These are phyloP conservation scores for Lactarius sanguifluus DNA, from an alignment of 768 basidiomycete species.

Conservation along the genomic window DNA sequence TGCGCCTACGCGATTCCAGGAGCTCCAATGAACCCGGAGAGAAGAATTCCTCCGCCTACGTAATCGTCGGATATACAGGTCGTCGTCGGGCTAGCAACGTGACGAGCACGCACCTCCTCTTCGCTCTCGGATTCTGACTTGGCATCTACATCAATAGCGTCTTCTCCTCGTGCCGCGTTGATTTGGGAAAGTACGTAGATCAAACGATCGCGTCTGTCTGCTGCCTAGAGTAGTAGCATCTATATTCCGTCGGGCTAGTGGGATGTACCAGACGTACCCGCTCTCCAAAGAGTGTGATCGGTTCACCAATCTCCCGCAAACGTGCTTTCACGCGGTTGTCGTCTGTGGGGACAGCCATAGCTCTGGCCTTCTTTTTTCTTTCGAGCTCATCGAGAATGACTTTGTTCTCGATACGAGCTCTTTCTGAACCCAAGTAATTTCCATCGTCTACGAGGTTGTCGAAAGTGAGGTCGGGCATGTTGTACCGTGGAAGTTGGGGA, in stretches of 20 bases:
- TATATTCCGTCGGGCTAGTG: slow-evolving; percentile 24
- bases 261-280: slow-evolving; percentile 58
- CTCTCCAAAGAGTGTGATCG: slow-evolving; percentile 97
- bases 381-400: slow-evolving; percentile 95
- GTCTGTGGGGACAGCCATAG: slow-evolving; percentile 94
- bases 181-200: slow-evolving; percentile 95
- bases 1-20: slow-evolving; percentile 75
- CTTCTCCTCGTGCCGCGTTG: slow-evolving; percentile 81
- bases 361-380: slow-evolving; percentile 92
- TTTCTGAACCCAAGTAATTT: slow-evolving; percentile 68
- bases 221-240: slow-evolving; percentile 57
- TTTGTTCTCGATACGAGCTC: slow-evolving; percentile 78
- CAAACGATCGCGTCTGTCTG: slow-evolving; percentile 93
- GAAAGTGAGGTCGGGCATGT: slow-evolving; percentile 73
- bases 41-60: slow-evolving; percentile 92
- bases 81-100: neutral
- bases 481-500: slow-evolving; percentile 17
- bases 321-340: slow-evolving; percentile 89
- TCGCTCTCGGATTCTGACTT: slow-evolving; percentile 69
- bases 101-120: slow-evolving; percentile 58
- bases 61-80: neutral
- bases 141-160: slow-evolving; percentile 71
- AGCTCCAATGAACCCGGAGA: slow-evolving; percentile 87
- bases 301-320: slow-evolving; percentile 91
- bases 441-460: slow-evolving; percentile 80